phyloP scores from a whole-genome alignment of 2,329 filamentous ascomycete genomes.

The Stagonosporopsis chrysanthemi region DNA sequence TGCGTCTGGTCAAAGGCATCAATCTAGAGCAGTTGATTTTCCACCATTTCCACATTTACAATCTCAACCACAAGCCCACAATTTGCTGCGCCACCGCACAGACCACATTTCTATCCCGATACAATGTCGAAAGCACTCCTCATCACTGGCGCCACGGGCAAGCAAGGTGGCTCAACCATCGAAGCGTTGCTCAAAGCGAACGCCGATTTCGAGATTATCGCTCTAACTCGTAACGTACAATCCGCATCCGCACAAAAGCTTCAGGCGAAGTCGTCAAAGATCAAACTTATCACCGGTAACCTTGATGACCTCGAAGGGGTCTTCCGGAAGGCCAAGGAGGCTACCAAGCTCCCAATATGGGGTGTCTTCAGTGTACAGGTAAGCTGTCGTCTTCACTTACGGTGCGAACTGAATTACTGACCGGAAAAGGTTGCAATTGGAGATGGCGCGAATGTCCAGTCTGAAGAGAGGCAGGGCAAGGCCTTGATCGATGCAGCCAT shows the following conservation, averaged over 20 bases:
- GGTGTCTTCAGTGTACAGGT: constrained; percentile 46
- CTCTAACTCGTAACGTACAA: constrained; percentile 62
- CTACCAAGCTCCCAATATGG: constrained; percentile 39
- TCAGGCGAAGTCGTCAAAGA: constrained; percentile 52
- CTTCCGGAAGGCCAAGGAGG: constrained; percentile 56
- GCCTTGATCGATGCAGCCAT: constrained; percentile 46
- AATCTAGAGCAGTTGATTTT: neutral
- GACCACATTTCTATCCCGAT: neutral
- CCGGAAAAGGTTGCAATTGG: constrained; percentile 13
- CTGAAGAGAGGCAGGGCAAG: constrained; percentile 49
- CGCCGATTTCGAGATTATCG: constrained; percentile 59
- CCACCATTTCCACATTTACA: neutral
- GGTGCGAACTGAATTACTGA: neutral
- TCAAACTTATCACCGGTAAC: constrained; percentile 64
- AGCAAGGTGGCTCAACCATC: constrained; percentile 55
- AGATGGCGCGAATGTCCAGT: constrained; percentile 16
- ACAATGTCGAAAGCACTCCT: constrained; percentile 37
- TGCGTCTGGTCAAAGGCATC: too few species aligned
- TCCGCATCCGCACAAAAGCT: constrained; percentile 60
- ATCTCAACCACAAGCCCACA: too few species aligned
- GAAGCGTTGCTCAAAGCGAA: constrained; percentile 48
- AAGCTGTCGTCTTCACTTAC: neutral
- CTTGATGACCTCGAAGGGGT: constrained; percentile 58
- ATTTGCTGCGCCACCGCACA: neutral
- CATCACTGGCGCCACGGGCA: constrained; percentile 55